These are phyloP conservation scores for Ramularia endophylla DNA, from an alignment of 2,329 filamentous ascomycete genomes.

Conservation along the genomic window DNA sequence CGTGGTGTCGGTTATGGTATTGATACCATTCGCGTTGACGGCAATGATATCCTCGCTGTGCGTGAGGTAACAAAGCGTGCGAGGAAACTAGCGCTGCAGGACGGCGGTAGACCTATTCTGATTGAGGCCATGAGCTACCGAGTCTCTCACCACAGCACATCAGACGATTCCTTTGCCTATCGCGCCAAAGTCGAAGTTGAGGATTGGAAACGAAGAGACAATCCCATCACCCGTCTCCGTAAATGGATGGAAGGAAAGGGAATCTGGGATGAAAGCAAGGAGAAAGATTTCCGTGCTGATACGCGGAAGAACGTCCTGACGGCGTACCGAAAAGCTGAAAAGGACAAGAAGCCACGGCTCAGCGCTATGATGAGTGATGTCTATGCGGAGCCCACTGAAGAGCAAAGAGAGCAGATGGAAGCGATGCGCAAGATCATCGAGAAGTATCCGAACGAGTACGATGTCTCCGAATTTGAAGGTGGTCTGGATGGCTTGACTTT, in stretches of 20 bases:
- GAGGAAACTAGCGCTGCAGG: conserved; percentile 67
- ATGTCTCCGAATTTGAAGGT: conserved; percentile 68
- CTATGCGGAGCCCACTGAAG: conserved; percentile 80
- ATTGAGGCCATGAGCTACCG: conserved; percentile 98
- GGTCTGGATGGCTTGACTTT: conserved; percentile 57
- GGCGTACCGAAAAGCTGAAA: conserved; percentile 79
- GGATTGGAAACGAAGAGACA: conserved; percentile 87
- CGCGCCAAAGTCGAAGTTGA: conserved; percentile 88
- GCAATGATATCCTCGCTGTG: conserved; percentile 91
- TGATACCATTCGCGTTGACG: conserved; percentile 84
- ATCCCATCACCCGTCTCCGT: conserved; percentile 74
- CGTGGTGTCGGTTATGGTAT: conserved; percentile 89
- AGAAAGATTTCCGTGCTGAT: conserved; percentile 62
- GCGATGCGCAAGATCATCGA: conserved; percentile 73
- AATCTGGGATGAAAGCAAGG: conserved; percentile 78
- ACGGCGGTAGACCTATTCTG: conserved; percentile 75
- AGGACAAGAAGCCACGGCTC: conserved; percentile 70
- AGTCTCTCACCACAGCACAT: conserved; percentile 96
- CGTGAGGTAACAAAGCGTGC: conserved; percentile 73
- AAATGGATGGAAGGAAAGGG: conserved; percentile 85
- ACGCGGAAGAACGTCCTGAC: conserved; percentile 70
- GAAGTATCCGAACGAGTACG: conserved; percentile 88
- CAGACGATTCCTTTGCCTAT: conserved; percentile 95
- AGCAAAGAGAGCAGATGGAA: conserved; percentile 67
- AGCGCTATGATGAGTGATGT: conserved; percentile 76